A percentile compares a stretch with the other conserved stretches of the same genome.
These are phyloP conservation scores for Fusarium tuaranense DNA, from an alignment of 2,329 filamentous ascomycete genomes.

Conservation along the genomic window DNA sequence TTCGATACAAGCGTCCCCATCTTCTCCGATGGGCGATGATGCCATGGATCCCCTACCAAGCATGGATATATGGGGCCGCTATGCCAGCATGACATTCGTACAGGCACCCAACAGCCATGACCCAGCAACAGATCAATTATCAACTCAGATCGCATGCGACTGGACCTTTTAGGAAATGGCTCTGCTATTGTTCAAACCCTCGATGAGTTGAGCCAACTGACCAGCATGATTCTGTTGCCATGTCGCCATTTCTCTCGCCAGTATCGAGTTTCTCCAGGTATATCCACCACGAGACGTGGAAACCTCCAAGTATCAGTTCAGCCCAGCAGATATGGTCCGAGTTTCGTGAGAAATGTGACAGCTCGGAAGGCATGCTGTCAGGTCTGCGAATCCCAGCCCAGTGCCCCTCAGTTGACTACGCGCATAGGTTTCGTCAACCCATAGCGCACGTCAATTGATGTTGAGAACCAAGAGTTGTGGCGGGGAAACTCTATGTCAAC, in stretches of 20 bases:
- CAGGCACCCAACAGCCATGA: constrained; percentile 22
- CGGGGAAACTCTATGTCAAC: neutral
- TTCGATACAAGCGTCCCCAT: constrained; percentile 36
- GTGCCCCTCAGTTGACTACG: neutral
- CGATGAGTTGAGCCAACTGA: neutral
- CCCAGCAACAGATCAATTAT: constrained; percentile 10
- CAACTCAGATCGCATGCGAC: constrained; percentile 6
- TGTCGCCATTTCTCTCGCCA: constrained; percentile 4
- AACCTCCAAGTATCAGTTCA: neutral
- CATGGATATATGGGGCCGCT: constrained; percentile 19
- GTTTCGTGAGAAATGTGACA: constrained; percentile 10
- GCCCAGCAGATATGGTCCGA: neutral
- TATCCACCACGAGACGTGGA: neutral
- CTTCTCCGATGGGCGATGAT: constrained; percentile 32
- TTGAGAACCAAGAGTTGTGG: neutral
- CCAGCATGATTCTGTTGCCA: neutral
- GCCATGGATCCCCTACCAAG: constrained; percentile 31
- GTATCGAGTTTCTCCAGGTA: neutral
- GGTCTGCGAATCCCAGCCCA: neutral
- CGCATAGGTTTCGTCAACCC: neutral
- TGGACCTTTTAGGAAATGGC: constrained; percentile 4
- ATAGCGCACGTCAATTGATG: neutral
- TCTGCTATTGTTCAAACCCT: neutral
- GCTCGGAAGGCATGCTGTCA: neutral
- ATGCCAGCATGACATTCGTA: constrained; percentile 20